Conservation (phyloP, 768 basidiomycete genomes). For the Tulasnella sp. region DNA sequence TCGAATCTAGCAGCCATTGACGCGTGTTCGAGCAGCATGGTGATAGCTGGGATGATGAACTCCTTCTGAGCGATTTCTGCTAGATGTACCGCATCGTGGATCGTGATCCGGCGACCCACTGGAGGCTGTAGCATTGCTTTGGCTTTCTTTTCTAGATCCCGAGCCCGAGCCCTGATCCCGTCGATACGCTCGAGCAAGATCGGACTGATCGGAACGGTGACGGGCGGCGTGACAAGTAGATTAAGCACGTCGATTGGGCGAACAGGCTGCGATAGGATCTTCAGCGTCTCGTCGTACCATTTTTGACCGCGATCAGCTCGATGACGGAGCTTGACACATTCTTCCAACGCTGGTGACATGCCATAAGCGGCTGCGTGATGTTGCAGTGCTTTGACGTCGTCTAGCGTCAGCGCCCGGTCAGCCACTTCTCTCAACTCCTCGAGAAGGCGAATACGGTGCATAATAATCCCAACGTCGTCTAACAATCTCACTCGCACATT, state of each 20-base stretch:
- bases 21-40: conserved; percentile 33
- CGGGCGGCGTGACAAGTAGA: conserved; percentile 52
- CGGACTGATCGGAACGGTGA: conserved; percentile 57
- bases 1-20: conserved; percentile 2
- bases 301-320: conserved; percentile 54
- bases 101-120: conserved; percentile 43
- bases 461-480: conserved; percentile 63
- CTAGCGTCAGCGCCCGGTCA: conserved; percentile 53
- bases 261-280: conserved; percentile 51
- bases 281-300: conserved; percentile 66
- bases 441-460: conserved; percentile 65
- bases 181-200: conserved; percentile 54
- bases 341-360: conserved; percentile 51
- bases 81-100: conserved; percentile 58
- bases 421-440: conserved; percentile 65
- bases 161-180: conserved; percentile 53
- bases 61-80: conserved; percentile 65
- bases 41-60: conserved; percentile 55
- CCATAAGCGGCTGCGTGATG: conserved; percentile 58
- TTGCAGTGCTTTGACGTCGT: conserved; percentile 65
- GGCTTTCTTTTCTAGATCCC: conserved; percentile 71
- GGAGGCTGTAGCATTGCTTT: conserved; percentile 56
- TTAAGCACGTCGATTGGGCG: conserved; percentile 72
- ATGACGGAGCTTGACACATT: conserved; percentile 51
- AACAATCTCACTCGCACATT: conserved; percentile 81